Percentiles rank a stretch among this genome's conserved stretches.
phyloP scores from a whole-genome alignment of 306 rosid species.

The Dryas alaskensis region DNA sequence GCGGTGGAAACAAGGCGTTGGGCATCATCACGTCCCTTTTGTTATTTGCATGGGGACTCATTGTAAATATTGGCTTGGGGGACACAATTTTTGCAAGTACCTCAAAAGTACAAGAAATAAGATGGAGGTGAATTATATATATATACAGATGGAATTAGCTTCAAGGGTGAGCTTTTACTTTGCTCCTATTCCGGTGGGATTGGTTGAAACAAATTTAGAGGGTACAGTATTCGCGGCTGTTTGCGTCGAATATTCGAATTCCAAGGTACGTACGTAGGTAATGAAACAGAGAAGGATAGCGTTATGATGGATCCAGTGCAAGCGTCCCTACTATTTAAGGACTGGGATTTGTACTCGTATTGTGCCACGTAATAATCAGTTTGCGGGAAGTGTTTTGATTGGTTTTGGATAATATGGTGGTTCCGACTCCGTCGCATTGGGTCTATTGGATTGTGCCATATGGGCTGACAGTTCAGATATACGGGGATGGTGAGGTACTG shows the following conservation, averaged over 20 bases:
- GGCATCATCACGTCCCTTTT: constrained; percentile 30
- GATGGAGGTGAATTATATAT: not conserved
- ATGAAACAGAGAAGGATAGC: no score
- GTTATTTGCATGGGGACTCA: constrained; percentile 45
- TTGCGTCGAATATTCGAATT: no score
- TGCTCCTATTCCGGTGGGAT: constrained; percentile 19
- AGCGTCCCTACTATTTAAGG: not conserved
- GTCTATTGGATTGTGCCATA: not conserved
- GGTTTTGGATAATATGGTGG: no score
- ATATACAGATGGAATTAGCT: not conserved
- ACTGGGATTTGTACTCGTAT: not conserved
- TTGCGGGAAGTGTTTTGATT: no score
- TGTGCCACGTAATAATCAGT: not conserved
- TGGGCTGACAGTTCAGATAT: not conserved
- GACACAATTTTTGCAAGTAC: not conserved
- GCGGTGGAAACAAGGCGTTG: constrained; percentile 43
- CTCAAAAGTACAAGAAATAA: constrained; percentile 13
- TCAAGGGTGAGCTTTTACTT: not conserved
- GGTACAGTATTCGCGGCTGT: not conserved
- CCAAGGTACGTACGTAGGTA: no score
- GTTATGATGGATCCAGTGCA: not conserved
- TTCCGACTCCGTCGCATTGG: not conserved
- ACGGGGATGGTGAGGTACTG: not conserved
- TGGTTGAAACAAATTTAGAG: constrained; percentile 18
- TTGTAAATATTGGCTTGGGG: constrained; percentile 5